These are phyloP conservation scores for Phytophthora tentaculata DNA, from an alignment of 352 stramenopile genomes.

Conservation along the genomic window DNA sequence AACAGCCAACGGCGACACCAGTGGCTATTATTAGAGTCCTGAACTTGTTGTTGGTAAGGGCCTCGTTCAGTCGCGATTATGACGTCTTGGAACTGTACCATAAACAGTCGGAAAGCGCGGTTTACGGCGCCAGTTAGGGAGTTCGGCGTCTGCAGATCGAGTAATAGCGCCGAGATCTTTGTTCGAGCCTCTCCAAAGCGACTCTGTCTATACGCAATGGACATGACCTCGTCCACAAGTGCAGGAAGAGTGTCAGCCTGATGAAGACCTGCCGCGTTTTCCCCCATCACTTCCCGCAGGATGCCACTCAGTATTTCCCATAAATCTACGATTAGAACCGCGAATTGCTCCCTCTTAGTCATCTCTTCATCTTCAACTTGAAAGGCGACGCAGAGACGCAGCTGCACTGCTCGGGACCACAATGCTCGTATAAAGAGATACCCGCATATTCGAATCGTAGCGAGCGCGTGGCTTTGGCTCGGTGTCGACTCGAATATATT, in stretches of 20 bases:
- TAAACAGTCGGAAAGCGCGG: slow-evolving; percentile 14
- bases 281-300: neutral
- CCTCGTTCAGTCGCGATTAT: neutral
- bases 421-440: slow-evolving; percentile 12
- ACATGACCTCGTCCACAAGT: slow-evolving; percentile 40
- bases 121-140: slow-evolving; percentile 1
- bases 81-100: slow-evolving; percentile 2
- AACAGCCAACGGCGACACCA: slow-evolving; percentile 30
- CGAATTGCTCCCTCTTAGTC: neutral
- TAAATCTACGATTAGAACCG: slow-evolving; percentile 4
- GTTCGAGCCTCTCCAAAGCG: slow-evolving; percentile 18
- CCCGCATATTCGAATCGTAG: slow-evolving; percentile 4
- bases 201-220: slow-evolving; percentile 27
- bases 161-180: slow-evolving; percentile 12
- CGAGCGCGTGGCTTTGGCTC: neutral
- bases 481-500: neutral
- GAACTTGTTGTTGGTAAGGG: neutral
- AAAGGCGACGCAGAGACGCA: neutral
- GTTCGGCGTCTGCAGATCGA: slow-evolving; percentile 1
- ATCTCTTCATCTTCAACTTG: neutral
- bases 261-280: neutral
- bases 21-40: neutral
- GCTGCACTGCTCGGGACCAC: slow-evolving; percentile 9
- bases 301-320: slow-evolving; percentile 8
- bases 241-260: slow-evolving; percentile 1